Evolutionary conservation across 1,139 yeast species (phyloP), one percentile per base, ranked within the genome.

Genomic region (Candida mesenterica): DNA sequence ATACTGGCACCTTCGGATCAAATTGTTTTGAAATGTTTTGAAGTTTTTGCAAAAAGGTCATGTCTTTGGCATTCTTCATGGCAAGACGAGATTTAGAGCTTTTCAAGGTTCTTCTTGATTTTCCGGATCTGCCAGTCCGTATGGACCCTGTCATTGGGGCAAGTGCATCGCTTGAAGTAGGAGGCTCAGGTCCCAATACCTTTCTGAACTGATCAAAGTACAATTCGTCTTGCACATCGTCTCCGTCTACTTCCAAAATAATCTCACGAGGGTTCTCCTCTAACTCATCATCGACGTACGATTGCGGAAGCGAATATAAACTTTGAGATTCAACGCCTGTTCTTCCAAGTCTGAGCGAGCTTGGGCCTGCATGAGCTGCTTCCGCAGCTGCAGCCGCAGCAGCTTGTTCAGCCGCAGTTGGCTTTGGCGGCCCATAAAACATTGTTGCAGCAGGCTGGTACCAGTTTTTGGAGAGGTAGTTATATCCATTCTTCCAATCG

Each of bases 131-230:
- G 8, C 15, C 18, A 15, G 29, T 12, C n/a, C 17, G n/a, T 26
- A 26, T 16, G n/a, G 29, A 15, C 17, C 18, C 29, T 8, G 18
- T 12, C 17, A 5, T 26, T 24, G 6, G 34, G 15, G 41, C 43
- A 29, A 47, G 38, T 6, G 50, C 41, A 4, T 36, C 39, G 38
- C 28, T 49, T 1, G 68, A 61, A 0, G 68, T 60, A 5, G 69
- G 68, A 1, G 70, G 70, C 4, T 44, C 33, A 15, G 56, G 48
- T 39, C 62, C 69, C 14, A 65, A 48, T 42, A 60, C 67, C 15
- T 60, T 56, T 3, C 68, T 62, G 6, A 39, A 38, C 1, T 68
- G 69, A 39, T 65, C 63, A 39, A 46, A 63, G 42, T 55, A 64
- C 22, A 66, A 44, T 35, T 62, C 70, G 39, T 55, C 50, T n/a